Conservation (phyloP, 805 yeast species). For the Kuraishia molischiana region DNA sequence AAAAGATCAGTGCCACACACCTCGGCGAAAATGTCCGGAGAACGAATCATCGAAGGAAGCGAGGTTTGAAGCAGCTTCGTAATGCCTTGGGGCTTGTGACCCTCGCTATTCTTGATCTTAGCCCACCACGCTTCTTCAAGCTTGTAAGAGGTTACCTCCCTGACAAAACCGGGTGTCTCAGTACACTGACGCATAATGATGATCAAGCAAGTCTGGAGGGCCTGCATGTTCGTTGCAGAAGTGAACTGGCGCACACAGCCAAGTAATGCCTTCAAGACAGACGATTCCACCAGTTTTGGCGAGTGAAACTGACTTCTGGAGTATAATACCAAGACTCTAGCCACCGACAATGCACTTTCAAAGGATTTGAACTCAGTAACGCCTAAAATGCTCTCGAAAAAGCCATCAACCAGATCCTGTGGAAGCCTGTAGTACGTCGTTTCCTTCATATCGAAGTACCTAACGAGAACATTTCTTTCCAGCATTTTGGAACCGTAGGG, state of each 20-base stretch:
- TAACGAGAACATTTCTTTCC: too few relatives aligned
- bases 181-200: slow-evolving; percentile 58
- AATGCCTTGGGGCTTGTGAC: too few relatives aligned
- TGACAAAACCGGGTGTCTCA: slow-evolving; percentile 47
- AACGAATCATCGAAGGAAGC: too few relatives aligned
- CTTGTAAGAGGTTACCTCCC: too few relatives aligned
- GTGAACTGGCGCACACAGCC: slow-evolving; percentile 26
- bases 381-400: slow-evolving; percentile 35
- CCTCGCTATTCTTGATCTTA: too few relatives aligned
- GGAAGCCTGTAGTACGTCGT: too few relatives aligned
- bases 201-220: slow-evolving; percentile 37
- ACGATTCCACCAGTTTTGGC: slow-evolving; percentile 31
- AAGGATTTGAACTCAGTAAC: slow-evolving; percentile 29
- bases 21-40: too few relatives aligned
- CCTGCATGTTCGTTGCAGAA: slow-evolving; percentile 24
- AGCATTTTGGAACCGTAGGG: too few relatives aligned
- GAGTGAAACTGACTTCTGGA: slow-evolving; percentile 34
- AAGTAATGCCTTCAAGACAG: slow-evolving; percentile 37
- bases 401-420: slow-evolving; percentile 11
- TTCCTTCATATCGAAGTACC: too few relatives aligned
- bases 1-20: too few relatives aligned
- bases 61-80: too few relatives aligned
- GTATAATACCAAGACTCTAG: slow-evolving; percentile 45
- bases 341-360: slow-evolving; percentile 39
- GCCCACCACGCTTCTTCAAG: too few relatives aligned